phyloP scores from a whole-genome alignment of 1,284 basidiomycete species.

The Sphagnurus paluster region DNA sequence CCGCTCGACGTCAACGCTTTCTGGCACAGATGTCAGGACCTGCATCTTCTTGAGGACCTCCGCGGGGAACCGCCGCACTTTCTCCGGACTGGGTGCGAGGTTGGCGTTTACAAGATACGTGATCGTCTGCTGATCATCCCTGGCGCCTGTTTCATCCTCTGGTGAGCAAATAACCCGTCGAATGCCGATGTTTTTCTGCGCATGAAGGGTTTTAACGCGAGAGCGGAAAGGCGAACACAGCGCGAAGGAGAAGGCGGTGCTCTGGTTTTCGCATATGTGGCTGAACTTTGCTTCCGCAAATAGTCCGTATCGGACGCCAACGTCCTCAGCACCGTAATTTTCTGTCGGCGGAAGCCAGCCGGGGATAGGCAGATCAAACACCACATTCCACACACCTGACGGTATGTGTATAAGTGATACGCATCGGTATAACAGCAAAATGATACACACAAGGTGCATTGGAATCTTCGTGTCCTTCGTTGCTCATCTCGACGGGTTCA shows the following conservation, averaged over 20 bases:
- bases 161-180: constrained; percentile 47
- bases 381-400: constrained; percentile 62
- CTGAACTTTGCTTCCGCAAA: constrained; percentile 64
- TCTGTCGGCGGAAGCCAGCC: constrained; percentile 75
- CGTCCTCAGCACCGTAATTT: constrained; percentile 45
- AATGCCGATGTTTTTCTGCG: constrained; percentile 40
- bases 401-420: constrained; percentile 7
- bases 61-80: constrained; percentile 40
- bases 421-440: constrained; percentile 3
- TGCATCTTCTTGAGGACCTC: constrained; percentile 62
- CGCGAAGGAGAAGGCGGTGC: constrained; percentile 41
- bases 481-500: constrained; percentile 58
- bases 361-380: constrained; percentile 71
- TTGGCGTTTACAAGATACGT: constrained; percentile 45
- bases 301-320: constrained; percentile 66
- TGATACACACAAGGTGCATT: constrained; percentile 44
- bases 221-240: constrained; percentile 51
- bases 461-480: constrained; percentile 57
- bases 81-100: constrained; percentile 17
- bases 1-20: constrained; percentile 47
- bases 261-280: constrained; percentile 39
- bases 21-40: constrained; percentile 60
- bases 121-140: constrained; percentile 25
- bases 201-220: constrained; percentile 35
- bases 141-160: constrained; percentile 21